phyloP scores from a whole-genome alignment of 345 rosid species.

The Erucastrum elatum region DNA sequence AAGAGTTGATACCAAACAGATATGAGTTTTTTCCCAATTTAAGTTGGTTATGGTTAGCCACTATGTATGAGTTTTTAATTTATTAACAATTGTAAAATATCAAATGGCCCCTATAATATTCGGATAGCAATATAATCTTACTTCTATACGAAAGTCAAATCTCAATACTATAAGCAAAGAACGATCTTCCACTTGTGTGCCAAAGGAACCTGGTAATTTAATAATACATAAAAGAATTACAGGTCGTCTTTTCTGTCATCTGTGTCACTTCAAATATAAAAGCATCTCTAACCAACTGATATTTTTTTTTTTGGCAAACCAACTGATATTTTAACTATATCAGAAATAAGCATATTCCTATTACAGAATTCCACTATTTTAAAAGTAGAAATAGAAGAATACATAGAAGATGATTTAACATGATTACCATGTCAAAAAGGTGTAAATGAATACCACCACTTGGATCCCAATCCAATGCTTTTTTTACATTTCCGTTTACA shows the following conservation, averaged over 20 bases:
- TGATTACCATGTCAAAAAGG: background rate
- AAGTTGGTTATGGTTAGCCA: constrained; percentile 24
- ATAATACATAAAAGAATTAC: background rate
- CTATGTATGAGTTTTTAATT: constrained; percentile 10
- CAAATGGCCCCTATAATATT: constrained; percentile 17
- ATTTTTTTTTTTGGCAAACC: background rate
- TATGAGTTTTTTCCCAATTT: background rate
- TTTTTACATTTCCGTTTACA: background rate
- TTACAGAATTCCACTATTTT: background rate
- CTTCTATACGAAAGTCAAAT: constrained; percentile 29
- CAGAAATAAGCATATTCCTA: background rate
- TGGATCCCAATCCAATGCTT: background rate
- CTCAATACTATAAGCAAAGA: constrained; percentile 1
- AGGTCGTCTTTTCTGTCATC: background rate
- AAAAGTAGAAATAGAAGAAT: background rate
- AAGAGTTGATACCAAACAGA: too few relatives aligned
- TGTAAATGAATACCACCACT: background rate
- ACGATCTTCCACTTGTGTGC: background rate
- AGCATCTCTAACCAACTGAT: background rate
- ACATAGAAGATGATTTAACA: too few relatives aligned
- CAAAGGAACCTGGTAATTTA: constrained; percentile 7
- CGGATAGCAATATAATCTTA: constrained; percentile 4
- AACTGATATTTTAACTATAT: background rate
- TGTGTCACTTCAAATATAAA: background rate
- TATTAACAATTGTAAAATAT: background rate